Evolutionary conservation across 1,284 basidiomycete species (phyloP), one percentile per base, ranked within the genome.

Genomic region (Sanghuangporus sanghuang): DNA sequence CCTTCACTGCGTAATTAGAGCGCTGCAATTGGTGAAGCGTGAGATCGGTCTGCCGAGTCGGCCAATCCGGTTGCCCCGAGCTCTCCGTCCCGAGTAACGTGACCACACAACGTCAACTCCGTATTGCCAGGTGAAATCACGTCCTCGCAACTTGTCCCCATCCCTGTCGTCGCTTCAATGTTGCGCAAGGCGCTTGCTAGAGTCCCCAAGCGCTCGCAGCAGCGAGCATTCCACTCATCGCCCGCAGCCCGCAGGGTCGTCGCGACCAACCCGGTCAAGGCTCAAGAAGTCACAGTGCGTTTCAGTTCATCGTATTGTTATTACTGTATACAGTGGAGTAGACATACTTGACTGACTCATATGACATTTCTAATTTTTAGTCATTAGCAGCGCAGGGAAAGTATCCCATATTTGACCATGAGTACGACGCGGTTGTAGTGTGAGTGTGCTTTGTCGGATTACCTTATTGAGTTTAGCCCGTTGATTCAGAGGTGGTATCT

Each of bases 391-490:
- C 85, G 27, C 58, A 63, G 27, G 90, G 89, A 60, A 92, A 93
- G 74, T 98, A 99, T 77, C 93, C 96, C 44, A 82, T 99, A 69
- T 96, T 99, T 73, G 96, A 99, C 76, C 96, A 99, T 76, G 92
- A 95, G 78, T 97, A 95, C 76, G 95, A 98, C 81, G 95, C 95
- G 40, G 87, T 98, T 71, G 95, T 98, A 67, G 93, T 97, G 95
- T 96, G 73, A 78, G 94, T 83, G 32, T 16, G 21, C 27, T n/a
- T 32, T 36, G 64, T 39, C 16, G 59, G 12, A 16, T 14, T 39
- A 32, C 40, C 46, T n/a, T 57, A n/a, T 35, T 38, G 56, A 58
- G 6, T 39, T 12, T 4, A 36, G 40, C 38, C 27, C 35, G 14
- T 53, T 59, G 12, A 60, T 39, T 56, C 65, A 23, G 44, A n/a